Base-by-base conservation (phyloP, 176 grass and related monocot species). In the Avena atlantica region DNA sequence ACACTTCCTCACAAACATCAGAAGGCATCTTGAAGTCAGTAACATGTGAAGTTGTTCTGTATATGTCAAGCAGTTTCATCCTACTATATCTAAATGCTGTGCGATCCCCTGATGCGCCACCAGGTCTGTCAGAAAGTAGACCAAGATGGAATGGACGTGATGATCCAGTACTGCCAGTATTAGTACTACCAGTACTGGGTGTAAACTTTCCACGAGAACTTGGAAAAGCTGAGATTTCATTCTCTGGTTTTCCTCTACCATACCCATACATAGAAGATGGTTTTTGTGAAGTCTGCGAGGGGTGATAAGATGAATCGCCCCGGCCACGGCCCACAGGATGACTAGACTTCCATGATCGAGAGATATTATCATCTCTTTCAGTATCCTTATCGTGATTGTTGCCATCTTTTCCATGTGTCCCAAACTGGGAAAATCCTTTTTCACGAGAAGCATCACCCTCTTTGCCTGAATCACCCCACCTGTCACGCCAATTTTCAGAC, bases 41-140 rank as follows among this genome's bases (percentile, higher is more conserved):
- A 73, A 95, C 45, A 90, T 97, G 90, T 85, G 89, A 93, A 77
- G 27, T 81, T 84, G 27, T 87, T 84, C 94, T 90, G 91, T 99
- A 99, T 80, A 99, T 78, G 75, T 99, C 97, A 82, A 99, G 89
- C 73, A 99, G 79, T 87, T 99, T 99, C 92, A 99, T 97, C 86
- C 97, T 97, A 75, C 92, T 92, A 86, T 99, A 99, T 93, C 86
- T 94, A 78, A 90, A 72, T 83, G 86, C 36, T 3, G 79, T 86
- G 25, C 86, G 84, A 78, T 95, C 90, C 67, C 90, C 88, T 85
- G 85, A 87, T 80, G 87, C 53, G 70, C 92, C 88, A 86, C 90
- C 92, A 76, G 92, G 88, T 71, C 90, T 94, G 78, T 99, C 92
- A 89, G 91, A 87, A 55, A 89, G 59, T 52, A 86, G 88, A 83